Conservation (phyloP, 2,329 filamentous ascomycete species). For the Beauveria asiatica region DNA sequence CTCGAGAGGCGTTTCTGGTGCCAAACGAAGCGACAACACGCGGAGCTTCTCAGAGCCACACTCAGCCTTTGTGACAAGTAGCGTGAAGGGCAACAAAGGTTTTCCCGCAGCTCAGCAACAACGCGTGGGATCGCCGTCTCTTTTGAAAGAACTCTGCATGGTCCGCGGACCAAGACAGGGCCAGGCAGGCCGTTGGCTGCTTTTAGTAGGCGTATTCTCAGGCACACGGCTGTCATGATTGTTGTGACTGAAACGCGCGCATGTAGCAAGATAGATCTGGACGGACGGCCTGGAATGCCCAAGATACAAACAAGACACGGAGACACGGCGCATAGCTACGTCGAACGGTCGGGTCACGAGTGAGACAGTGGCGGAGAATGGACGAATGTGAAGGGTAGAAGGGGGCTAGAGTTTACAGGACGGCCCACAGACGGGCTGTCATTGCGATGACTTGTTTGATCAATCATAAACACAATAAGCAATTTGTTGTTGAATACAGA, state of each 20-base stretch:
- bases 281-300: background rate
- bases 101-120: background rate
- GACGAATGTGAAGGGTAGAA: background rate
- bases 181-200: background rate
- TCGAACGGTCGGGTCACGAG: background rate
- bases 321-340: no score
- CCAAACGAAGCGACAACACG: background rate
- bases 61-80: background rate
- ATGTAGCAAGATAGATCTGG: background rate
- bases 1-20: background rate
- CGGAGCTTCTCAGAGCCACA: background rate
- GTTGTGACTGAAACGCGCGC: background rate
- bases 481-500: background rate
- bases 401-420: no score
- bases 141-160: background rate
- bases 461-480: background rate
- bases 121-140: background rate
- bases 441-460: no score
- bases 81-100: no score
- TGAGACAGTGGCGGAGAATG: constrained; percentile 1
- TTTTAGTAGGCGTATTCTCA: no score
- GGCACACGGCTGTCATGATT: background rate
- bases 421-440: no score
- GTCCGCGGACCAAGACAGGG: background rate
- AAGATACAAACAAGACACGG: no score